A percentile compares a stretch with the other conserved stretches of the same genome.
phyloP scores from a whole-genome alignment of 2,329 filamentous ascomycete genomes.

The Thyridium curvatum region DNA sequence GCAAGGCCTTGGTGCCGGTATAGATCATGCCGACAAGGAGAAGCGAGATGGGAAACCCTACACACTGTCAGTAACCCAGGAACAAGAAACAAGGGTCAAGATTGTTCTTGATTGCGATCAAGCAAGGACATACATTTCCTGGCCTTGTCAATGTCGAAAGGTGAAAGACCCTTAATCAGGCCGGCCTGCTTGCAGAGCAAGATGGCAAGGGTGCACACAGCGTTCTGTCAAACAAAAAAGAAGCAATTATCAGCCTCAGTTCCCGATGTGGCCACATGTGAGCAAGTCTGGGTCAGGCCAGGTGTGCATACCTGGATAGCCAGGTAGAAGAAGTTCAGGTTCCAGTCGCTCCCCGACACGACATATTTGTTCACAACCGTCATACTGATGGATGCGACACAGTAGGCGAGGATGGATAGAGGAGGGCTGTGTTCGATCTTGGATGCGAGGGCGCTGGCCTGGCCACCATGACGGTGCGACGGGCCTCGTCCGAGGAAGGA shows the following conservation, averaged over 20 bases:
- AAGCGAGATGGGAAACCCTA: constrained; percentile 94
- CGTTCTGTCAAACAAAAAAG: constrained; percentile 49
- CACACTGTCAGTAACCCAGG: constrained; percentile 5
- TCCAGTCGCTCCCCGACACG: constrained; percentile 84
- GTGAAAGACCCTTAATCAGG: constrained; percentile 73
- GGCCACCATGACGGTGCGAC: constrained; percentile 25
- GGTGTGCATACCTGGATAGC: constrained; percentile 72
- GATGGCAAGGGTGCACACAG: constrained; percentile 85
- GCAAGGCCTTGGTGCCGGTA: constrained; percentile 89
- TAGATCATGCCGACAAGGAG: constrained; percentile 99
- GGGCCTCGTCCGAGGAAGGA: constrained; percentile 39
- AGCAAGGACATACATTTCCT: constrained; percentile 68
- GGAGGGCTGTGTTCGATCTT: constrained; percentile 68
- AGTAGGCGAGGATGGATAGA: constrained; percentile 83
- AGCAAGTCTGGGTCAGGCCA: not conserved
- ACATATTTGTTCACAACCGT: constrained; percentile 99
- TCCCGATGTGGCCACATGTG: not conserved
- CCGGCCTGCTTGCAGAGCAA: constrained; percentile 73
- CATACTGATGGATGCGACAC: constrained; percentile 95
- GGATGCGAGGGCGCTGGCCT: constrained; percentile 28
- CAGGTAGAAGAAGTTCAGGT: constrained; percentile 93
- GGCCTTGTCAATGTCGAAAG: constrained; percentile 82
- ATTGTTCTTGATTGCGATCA: not conserved
- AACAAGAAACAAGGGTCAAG: not conserved
- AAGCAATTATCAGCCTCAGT: constrained; percentile 6